Evolutionary conservation across 768 basidiomycete species (phyloP), one percentile per base, ranked within the genome.

Genomic region (Pisolithus albus): DNA sequence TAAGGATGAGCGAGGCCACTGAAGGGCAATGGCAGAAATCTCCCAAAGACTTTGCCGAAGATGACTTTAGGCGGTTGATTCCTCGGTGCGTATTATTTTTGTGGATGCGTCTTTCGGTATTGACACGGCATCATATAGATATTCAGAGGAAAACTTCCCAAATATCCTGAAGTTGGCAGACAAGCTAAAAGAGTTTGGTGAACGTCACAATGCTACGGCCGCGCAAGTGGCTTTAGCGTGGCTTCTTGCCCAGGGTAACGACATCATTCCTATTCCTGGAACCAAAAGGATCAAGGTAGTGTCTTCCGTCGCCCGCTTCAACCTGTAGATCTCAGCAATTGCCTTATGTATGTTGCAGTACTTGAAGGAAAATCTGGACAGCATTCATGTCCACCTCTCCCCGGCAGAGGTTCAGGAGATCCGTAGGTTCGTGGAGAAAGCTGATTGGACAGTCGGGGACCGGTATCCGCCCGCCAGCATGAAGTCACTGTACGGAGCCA

Each of bases 281-380:
- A 74, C 64, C 1, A 70, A 59, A 36, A 63, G 65, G 34, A 52
- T 74, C 55, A 66, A 63, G 64, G 62, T 67, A 7, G 4, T 13
- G 5, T 6, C 18, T 7, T 38, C 19, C 11, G 0, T 7, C 10
- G 13, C 13, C 13, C 34, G 11, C 34, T 34, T 5, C 1, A 11
- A 21, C 5, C n/a, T 7, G 1, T 19, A 38, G 4, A 4, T 18
- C 24, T 28, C n/a, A 7, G 15, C 11, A 5, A 7, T 36, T 16
- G 15, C 36, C 30, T 49, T 24, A 42, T 9, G 8, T 3, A 46
- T 13, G n/a, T 19, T 34, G 10, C 47, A 73, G 74, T 71, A 72
- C 43, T 67, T 80, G 7, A 59, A 73, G 19, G 78, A 80, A 54
- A 80, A 80, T 45, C 23, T 75, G 19, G 68, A 47, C 0, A 71